Evolutionary conservation across 208 protist species (phyloP), one percentile per base, ranked within the genome.

Genomic region (Leishmania braziliensis): DNA sequence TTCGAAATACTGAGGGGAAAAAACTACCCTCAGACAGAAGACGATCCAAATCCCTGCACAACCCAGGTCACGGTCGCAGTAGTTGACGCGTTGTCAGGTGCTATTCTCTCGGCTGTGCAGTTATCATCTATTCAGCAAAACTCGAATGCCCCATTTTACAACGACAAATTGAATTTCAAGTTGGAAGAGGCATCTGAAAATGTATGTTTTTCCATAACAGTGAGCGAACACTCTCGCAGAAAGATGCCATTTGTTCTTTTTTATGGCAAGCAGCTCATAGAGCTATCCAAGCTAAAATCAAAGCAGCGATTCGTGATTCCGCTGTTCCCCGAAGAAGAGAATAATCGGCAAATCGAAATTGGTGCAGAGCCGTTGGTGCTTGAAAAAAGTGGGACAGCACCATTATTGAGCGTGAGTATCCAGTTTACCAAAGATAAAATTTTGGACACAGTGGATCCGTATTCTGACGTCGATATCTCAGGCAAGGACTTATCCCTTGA

Each of bases 111-210:
- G 0, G 36, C 65, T 36, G 76, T 66, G 39, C 86, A 88, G 79
- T 84, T 43, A 20, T 86, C 89, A 53, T 86, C 80, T 12, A 54
- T 92, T 43, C 89, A 93, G 72, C 75, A 83, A 62, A 88, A 86
- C 23, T 90, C 88, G 39, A 95, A 95, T 68, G 86, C 82, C 4
- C 91, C 91, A 14, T 95, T 93, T 78, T 95, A 90, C 80, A 93
- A 90, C 33, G 86, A 88, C 50, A 78, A 54, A 23, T 69, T 91
- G 33, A 58, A 56, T 39, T 89, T 91, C 74, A 78, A 83, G 12
- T 23, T 95, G 20, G 74, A 84, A 33, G 29, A 80, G 2, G 81
- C 78, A 23, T 12, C 83, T 62, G 79, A 77, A 29, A 74, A 8
- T 36, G 76, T 81, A 0, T 71, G 74, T 63, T 16, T 93, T n/a